Evolutionary conservation across 2,329 filamentous ascomycete species (phyloP).

Genomic region (Aspergillus amoenus): DNA sequence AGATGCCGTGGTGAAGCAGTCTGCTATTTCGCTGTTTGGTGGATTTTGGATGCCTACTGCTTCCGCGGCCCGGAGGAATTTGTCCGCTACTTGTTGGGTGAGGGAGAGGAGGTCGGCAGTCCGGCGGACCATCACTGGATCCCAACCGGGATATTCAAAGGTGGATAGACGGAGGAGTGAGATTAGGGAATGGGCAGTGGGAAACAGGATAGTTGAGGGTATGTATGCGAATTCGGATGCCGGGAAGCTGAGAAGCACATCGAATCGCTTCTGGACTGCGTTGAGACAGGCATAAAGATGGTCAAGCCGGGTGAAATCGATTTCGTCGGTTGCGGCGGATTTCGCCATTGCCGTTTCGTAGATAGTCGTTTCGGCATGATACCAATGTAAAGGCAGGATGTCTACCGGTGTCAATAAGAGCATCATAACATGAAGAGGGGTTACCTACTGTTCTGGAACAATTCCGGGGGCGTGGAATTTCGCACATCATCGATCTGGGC

Average conservation of each 20-base stretch:
- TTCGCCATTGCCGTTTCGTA: conserved; percentile 18
- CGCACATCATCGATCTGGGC: conserved; percentile 1
- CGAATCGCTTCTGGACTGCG: conserved; percentile 38
- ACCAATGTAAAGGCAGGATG: conserved; percentile 10
- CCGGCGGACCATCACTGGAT: conserved; percentile 37
- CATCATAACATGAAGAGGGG: too few species aligned
- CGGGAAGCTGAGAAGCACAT: conserved; percentile 37
- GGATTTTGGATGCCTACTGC: neutral
- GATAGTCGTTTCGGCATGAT: conserved; percentile 16
- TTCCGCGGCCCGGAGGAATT: neutral
- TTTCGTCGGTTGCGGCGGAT: neutral
- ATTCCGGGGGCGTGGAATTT: neutral
- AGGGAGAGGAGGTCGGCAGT: conserved; percentile 38
- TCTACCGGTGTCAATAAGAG: conserved; percentile 7
- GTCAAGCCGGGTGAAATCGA: conserved; percentile 15
- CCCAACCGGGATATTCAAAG: conserved; percentile 44
- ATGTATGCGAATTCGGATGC: conserved; percentile 29
- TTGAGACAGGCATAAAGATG: conserved; percentile 39
- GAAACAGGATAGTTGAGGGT: conserved; percentile 36
- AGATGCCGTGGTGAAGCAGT: neutral
- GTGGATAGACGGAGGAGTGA: conserved; percentile 43
- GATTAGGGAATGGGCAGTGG: conserved; percentile 39
- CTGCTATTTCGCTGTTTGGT: neutral
- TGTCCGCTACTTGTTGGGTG: conserved; percentile 29
- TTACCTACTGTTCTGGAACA: conserved; percentile 7